phyloP scores from a whole-genome alignment of 768 basidiomycete genomes.

The Macrolepiota dolichaula region DNA sequence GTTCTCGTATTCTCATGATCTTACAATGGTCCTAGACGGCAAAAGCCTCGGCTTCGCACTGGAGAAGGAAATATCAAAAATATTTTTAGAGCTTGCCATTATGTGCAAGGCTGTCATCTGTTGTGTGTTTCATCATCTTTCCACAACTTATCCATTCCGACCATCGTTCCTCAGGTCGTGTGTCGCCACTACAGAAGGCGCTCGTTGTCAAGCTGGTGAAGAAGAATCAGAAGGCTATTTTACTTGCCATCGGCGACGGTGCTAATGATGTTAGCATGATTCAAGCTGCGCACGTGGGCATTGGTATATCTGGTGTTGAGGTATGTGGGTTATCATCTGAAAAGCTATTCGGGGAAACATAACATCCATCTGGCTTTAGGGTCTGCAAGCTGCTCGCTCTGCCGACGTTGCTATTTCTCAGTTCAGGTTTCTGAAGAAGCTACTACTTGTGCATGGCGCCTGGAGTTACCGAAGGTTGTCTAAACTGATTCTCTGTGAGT shows the following conservation, averaged over 20 bases:
- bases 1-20: slow-evolving; percentile 9
- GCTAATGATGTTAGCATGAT: slow-evolving; percentile 99
- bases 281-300: slow-evolving; percentile 95
- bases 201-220: slow-evolving; percentile 98
- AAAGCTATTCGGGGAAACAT: background rate
- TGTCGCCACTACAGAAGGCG: slow-evolving; percentile 96
- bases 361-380: slow-evolving; percentile 39
- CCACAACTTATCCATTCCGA: background rate
- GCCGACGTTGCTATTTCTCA: slow-evolving; percentile 98
- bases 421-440: slow-evolving; percentile 92
- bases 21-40: slow-evolving; percentile 58
- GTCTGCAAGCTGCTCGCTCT: slow-evolving; percentile 96
- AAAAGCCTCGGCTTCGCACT: slow-evolving; percentile 92
- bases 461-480: slow-evolving; percentile 98
- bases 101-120: slow-evolving; percentile 99
- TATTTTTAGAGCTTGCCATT: slow-evolving; percentile 91
- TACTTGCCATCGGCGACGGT: slow-evolving; percentile 97
- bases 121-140: slow-evolving; percentile 52
- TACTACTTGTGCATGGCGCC: slow-evolving; percentile 93
- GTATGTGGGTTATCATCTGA: slow-evolving; percentile 30
- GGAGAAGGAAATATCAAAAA: slow-evolving; percentile 87
- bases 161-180: slow-evolving; percentile 61
- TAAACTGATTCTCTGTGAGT: slow-evolving; percentile 90
- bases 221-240: slow-evolving; percentile 88
- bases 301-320: slow-evolving; percentile 97